Conservation (phyloP, 2,329 filamentous ascomycete genomes). For the Blastomyces percursus region DNA sequence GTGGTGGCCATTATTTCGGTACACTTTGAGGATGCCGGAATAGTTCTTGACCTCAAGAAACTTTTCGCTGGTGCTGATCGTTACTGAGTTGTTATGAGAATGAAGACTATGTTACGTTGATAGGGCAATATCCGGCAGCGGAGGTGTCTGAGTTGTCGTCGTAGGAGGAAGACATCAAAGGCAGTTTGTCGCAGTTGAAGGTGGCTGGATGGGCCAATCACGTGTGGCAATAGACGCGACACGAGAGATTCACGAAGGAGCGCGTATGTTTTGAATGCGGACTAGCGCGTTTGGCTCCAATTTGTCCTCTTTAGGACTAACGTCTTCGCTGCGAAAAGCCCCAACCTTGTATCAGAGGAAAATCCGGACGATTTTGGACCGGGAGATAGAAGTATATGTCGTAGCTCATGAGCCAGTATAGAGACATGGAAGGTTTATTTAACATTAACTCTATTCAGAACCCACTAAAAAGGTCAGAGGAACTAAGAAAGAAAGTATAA, state of each 20-base stretch:
- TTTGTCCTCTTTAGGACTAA: not conserved
- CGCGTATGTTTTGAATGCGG: not conserved
- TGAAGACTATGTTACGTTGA: no score
- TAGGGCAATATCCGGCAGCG: no score
- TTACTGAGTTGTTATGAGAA: no score
- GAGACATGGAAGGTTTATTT: not conserved
- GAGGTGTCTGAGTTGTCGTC: no score
- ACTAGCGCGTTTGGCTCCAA: not conserved
- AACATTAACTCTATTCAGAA: no score
- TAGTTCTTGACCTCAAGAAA: no score
- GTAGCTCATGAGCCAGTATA: not conserved
- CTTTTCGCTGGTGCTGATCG: not conserved
- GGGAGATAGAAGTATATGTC: not conserved
- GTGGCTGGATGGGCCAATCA: not conserved
- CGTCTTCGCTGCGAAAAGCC: no score
- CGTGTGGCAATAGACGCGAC: not conserved
- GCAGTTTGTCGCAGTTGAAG: not conserved
- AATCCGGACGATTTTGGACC: no score
- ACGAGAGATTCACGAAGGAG: not conserved
- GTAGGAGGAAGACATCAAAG: no score
- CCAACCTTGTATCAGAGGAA: no score
- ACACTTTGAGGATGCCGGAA: not conserved
- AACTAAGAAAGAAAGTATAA: not conserved
- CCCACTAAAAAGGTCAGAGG: not conserved
- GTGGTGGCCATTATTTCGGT: constrained; percentile 17